Evolutionary conservation across 805 yeast species (phyloP).

Genomic region (Kuraishia hungarica): DNA sequence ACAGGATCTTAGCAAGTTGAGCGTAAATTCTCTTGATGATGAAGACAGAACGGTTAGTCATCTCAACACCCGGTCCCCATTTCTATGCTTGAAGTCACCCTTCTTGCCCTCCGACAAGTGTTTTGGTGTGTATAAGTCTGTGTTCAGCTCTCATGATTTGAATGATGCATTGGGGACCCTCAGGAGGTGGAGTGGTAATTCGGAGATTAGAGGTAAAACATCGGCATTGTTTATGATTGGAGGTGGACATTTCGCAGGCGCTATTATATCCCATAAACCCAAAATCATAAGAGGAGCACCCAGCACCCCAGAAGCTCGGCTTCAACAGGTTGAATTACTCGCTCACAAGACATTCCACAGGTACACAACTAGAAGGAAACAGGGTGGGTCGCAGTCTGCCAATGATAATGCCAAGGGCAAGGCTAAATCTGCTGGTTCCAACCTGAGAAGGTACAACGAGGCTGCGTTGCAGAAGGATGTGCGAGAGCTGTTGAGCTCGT

Average conservation of each 20-base stretch:
- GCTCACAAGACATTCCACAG: constrained; percentile 86
- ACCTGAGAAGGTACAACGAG: constrained; percentile 83
- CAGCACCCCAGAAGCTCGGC: constrained; percentile 36
- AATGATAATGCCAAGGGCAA: constrained; percentile 89
- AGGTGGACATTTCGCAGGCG: constrained; percentile 98
- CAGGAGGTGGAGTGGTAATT: constrained; percentile 11
- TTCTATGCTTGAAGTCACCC: constrained; percentile 45
- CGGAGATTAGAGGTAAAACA: constrained; percentile 18
- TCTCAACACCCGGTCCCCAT: constrained; percentile 66
- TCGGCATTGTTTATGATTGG: constrained; percentile 91
- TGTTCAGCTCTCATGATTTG: constrained; percentile 37
- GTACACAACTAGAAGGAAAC: constrained; percentile 93
- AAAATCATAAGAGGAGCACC: constrained; percentile 47
- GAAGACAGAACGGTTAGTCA: constrained; percentile 35
- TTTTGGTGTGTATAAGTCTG: constrained; percentile 60
- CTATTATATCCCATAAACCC: constrained; percentile 71
- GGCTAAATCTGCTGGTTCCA: constrained; percentile 94
- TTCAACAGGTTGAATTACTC: constrained; percentile 57
- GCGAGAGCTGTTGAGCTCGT: constrained; percentile 51
- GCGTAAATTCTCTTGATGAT: constrained; percentile 8
- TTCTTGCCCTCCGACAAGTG: constrained; percentile 35
- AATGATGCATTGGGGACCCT: constrained; percentile 43
- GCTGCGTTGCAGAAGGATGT: constrained; percentile 74
- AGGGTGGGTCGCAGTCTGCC: constrained; percentile 95
- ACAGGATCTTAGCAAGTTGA: not conserved